Evolutionary conservation across 2,329 filamentous ascomycete genomes (phyloP).

Genomic region (Fonsecaea multimorphosa): DNA sequence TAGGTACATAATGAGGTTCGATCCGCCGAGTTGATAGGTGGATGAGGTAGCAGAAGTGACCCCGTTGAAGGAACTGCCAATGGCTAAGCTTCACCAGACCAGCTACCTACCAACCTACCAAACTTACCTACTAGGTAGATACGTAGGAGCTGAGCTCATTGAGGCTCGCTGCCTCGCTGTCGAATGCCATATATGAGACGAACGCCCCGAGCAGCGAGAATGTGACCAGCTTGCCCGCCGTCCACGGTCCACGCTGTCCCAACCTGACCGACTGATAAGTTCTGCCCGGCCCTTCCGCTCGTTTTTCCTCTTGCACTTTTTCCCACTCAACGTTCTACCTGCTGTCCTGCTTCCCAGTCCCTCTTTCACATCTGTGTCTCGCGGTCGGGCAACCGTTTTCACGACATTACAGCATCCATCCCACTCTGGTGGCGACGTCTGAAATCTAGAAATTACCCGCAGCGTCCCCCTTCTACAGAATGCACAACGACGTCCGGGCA

Average conservation of each 20-base stretch:
- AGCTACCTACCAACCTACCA: not conserved
- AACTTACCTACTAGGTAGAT: not conserved
- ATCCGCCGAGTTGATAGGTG: not conserved
- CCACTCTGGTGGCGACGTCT: constrained; percentile 5
- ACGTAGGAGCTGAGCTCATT: not conserved
- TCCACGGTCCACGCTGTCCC: too few relatives aligned
- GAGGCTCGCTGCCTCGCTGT: constrained; percentile 1
- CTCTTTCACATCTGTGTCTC: not conserved
- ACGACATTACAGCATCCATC: not conserved
- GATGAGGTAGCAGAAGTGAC: not conserved
- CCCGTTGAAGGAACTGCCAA: not conserved
- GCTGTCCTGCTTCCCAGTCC: not conserved
- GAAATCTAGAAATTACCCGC: not conserved
- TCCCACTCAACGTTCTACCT: constrained; percentile 20
- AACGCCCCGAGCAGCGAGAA: not conserved
- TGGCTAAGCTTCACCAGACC: too few relatives aligned
- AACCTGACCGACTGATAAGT: constrained; percentile 3
- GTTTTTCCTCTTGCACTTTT: constrained; percentile 4
- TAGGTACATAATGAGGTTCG: not conserved
- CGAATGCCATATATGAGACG: constrained; percentile 2
- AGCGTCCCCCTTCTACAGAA: constrained; percentile 14
- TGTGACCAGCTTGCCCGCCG: not conserved
- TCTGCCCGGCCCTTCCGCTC: not conserved
- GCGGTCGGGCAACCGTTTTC: not conserved
- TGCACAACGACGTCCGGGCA: constrained; percentile 29